A percentile compares a stretch with the other conserved stretches of the same genome.
Evolutionary conservation across 768 basidiomycete genomes (phyloP).

Genomic region (Hemileccinum rubropunctum): DNA sequence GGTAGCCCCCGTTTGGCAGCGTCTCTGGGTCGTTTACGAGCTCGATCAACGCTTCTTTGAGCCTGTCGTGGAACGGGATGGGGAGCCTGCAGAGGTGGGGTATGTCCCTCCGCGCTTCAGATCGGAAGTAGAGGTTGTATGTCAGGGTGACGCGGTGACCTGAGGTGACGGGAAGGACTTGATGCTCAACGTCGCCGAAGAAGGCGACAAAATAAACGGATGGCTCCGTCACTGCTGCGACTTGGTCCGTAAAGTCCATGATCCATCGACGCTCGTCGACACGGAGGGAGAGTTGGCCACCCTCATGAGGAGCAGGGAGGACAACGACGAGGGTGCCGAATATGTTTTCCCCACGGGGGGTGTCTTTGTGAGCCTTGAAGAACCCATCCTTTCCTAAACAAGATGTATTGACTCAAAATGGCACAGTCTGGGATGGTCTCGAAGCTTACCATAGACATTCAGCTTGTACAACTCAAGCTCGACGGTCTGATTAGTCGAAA

Average conservation of each 20-base stretch:
- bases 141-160: conserved; percentile 46
- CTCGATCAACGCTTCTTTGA: neutral
- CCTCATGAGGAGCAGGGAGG: conserved; percentile 37
- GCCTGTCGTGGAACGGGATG: neutral
- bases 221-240: neutral
- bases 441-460: conserved; percentile 44
- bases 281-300: conserved; percentile 4
- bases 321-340: conserved; percentile 52
- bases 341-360: conserved; percentile 42
- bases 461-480: conserved; percentile 41
- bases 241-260: neutral
- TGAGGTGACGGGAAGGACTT: conserved; percentile 39
- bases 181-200: conserved; percentile 43
- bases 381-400: conserved; percentile 7
- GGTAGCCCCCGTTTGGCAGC: conserved; percentile 6
- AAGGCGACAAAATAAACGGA: conserved; percentile 41
- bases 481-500: conserved; percentile 10
- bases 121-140: conserved; percentile 34
- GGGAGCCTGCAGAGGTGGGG: neutral
- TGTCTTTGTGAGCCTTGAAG: conserved; percentile 21
- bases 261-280: neutral
- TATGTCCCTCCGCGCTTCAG: too few relatives aligned
- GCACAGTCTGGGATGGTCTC: neutral
- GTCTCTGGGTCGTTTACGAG: neutral
- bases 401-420: neutral